A percentile compares a stretch with the other conserved stretches of the same genome.
Evolutionary conservation across 768 basidiomycete genomes (phyloP).

Genomic region (Xanthoconium purpureum): DNA sequence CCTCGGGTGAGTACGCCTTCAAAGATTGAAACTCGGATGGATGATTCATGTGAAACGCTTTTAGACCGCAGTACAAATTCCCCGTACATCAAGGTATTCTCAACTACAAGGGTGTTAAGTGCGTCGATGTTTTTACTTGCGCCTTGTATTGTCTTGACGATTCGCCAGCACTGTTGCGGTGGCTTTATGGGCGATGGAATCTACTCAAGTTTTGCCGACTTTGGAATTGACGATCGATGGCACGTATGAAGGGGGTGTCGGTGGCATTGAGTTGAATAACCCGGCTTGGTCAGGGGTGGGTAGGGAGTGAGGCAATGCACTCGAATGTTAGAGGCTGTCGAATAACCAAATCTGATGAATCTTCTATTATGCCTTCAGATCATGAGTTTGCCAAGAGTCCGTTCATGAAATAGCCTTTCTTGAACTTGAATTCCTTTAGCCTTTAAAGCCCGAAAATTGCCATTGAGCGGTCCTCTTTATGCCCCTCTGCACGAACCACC

Average conservation of each 20-base stretch:
- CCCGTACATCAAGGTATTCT: constrained; percentile 82
- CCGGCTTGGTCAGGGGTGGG: constrained; percentile 48
- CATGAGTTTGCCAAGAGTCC: neutral
- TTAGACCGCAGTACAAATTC: constrained; percentile 74
- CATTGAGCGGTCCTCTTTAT: neutral
- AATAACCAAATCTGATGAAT: neutral
- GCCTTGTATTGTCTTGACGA: constrained; percentile 1
- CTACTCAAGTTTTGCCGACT: constrained; percentile 45
- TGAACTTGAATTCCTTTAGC: neutral
- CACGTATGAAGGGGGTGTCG: constrained; percentile 66
- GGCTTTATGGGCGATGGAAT: constrained; percentile 66
- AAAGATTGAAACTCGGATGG: neutral
- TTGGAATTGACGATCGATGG: constrained; percentile 55
- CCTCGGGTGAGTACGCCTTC: constrained; percentile 48
- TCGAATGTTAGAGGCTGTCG: neutral
- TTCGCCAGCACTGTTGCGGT: constrained; percentile 51
- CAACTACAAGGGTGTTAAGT: constrained; percentile 72
- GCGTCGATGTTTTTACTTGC: constrained; percentile 3
- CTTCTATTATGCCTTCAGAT: neutral
- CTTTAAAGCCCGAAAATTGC: neutral
- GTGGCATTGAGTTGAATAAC: constrained; percentile 52
- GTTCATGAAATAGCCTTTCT: neutral
- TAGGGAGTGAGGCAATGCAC: constrained; percentile 7
- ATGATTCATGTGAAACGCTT: constrained; percentile 1
- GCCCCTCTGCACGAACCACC: neutral